Evolutionary conservation across 371 early-diverging fungal species (phyloP), one percentile per base, ranked within the genome.

Genomic region (Catenaria anguillulae): DNA sequence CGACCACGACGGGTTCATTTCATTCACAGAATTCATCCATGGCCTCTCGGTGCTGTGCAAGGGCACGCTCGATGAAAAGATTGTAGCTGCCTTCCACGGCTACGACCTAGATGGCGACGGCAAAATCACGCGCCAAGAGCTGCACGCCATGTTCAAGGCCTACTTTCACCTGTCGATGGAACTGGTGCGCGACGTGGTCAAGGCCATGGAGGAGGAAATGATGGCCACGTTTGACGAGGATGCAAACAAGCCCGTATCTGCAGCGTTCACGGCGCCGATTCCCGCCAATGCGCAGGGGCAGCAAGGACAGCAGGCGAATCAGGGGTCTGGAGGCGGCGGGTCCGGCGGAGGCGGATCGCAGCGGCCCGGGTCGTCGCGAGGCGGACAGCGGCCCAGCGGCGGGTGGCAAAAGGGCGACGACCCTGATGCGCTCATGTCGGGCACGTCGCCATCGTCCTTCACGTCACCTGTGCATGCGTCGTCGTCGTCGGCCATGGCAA

Each of bases 81-180:
- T 90, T 48, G 80, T 78, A 65, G 80, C 80, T 68, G 88, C 88
- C 5, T 94, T 94, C 73, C 77, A 85, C 55, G 93, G 92, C 0
- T 96, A 92, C 65, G 96, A 96, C 69, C 67, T 93, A n/a, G 87
- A 93, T 65, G 84, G 79, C 33, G 92, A 93, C 70, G 91, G 92
- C 0, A 75, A 71, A 40, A 85, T 94, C 37, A 84, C 88, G n/a
- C 75, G 85, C 48, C 83, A 84, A 17, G 93, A 94, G 68, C 76
- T 96, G 5, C 86, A 85, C 58, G 73, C 76, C 29, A 89, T 94
- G 85, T 87, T 93, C 71, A 90, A 88, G 69, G 87, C 93, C 4
- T 93, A 92, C 68, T 86, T 91, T 63, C 83, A 88, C 68, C 73
- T 90, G 2, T 85, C 86, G 0, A 90, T 88, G 87, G 90, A 88